Evolutionary conservation across 2,329 filamentous ascomycete species (phyloP).

Genomic region (Allantophomopsis cytisporea): DNA sequence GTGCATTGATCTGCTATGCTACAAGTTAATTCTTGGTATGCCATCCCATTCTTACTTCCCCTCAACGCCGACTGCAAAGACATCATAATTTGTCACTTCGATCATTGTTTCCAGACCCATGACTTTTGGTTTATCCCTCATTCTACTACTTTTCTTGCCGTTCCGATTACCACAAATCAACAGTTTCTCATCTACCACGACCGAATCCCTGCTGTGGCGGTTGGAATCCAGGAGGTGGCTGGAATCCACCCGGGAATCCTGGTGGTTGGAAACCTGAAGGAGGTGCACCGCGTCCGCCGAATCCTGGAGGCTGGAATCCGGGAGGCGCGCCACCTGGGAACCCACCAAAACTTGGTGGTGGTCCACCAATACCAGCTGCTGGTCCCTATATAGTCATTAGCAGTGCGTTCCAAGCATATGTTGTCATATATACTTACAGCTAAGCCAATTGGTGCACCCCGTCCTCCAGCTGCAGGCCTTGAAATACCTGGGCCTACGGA

Average conservation of each 20-base stretch:
- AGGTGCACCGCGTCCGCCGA: slow-evolving; percentile 35
- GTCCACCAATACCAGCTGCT: slow-evolving; percentile 74
- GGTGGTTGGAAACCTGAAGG: slow-evolving; percentile 35
- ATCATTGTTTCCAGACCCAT: slow-evolving; percentile 2
- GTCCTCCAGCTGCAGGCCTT: slow-evolving; percentile 60
- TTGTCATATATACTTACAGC: slow-evolving; percentile 38
- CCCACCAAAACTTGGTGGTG: slow-evolving; percentile 42
- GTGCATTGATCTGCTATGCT: slow-evolving; percentile 8
- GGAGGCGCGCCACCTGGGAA: slow-evolving; percentile 38
- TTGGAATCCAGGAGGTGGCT: slow-evolving; percentile 50
- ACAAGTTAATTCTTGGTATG: slow-evolving; percentile 17
- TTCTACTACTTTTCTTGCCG: not conserved
- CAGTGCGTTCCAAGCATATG: slow-evolving; percentile 9
- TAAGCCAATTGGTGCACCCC: slow-evolving; percentile 70
- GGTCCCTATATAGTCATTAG: slow-evolving; percentile 43
- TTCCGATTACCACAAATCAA: not conserved
- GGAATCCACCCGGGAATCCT: slow-evolving; percentile 50
- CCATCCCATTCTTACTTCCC: slow-evolving; percentile 11
- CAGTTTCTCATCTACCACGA: not conserved
- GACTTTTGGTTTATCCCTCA: slow-evolving; percentile 1
- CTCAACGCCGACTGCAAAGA: slow-evolving; percentile 13
- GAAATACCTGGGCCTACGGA: slow-evolving; percentile 80
- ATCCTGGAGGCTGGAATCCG: slow-evolving; percentile 35
- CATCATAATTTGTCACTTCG: slow-evolving; percentile 1
- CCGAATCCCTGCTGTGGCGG: slow-evolving; percentile 21